Base-by-base conservation (phyloP, 768 basidiomycete species). In the Rhodotorula paludigena region DNA sequence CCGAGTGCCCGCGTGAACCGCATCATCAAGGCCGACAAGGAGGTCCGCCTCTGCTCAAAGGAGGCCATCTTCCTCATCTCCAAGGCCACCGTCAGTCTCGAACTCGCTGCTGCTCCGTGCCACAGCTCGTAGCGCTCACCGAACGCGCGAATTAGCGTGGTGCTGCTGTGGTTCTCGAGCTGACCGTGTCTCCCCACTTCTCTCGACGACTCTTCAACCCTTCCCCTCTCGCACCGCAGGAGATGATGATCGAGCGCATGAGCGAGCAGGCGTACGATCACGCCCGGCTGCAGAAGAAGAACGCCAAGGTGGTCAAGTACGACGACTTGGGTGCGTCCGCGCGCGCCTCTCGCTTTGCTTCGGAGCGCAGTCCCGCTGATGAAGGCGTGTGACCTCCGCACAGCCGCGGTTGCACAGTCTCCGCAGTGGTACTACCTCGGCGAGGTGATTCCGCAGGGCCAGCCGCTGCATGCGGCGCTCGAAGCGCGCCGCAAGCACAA, bases 21-120 rank as follows among this genome's bases (percentile, higher is more conserved):
- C 68, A 79, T 80, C 64, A 71, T 79, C 63, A 80, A 79, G 60
- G 78, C 79, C 16, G 80, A 81, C 70, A 77, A 77, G 60, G 80
- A 81, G 12, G 57, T 80, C 60, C 74, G 77, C 41, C 75, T 77
- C 63, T 77, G 78, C 72, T 74, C 67, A 8, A 77, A 75, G 36
- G 80, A 81, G 60, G 79, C 80, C 44, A 65, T 76, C 23, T 81
- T 81, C 55, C 71, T 80, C 73, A 74, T 80, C 30, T 63, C 76
- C 30, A 75, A 77, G 23, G 78, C 79, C 14, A 76, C 80, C 10
- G 80, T 80, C 48, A 68, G 79, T 74, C 49, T 3, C 25, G 4
- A 28, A 5, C 44, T 21, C 47, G 6, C n/a, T 2, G 2, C n/a
- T 2, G 7, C n/a, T n/a, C n/a, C n/a, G n/a, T n/a, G n/a, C n/a